phyloP scores from a whole-genome alignment of 139 green algal species.

The Coccomyxa sp. region DNA sequence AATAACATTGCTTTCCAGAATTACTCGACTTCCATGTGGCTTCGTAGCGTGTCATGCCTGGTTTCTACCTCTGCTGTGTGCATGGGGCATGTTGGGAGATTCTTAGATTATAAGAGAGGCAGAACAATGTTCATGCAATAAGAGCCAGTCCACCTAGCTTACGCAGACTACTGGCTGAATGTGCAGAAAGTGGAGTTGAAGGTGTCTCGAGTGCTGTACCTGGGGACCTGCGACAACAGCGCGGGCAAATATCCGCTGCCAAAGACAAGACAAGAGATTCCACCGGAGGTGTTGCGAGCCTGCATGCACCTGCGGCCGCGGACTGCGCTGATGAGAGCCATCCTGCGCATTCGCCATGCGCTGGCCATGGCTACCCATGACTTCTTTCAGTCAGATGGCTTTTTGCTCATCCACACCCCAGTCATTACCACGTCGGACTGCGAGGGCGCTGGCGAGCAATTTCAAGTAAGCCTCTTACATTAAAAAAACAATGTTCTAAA shows the following conservation, averaged over 20 bases:
- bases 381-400: conserved; percentile 86
- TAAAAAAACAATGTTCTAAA: too few species aligned
- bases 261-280: conserved; percentile 93
- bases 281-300: conserved; percentile 74
- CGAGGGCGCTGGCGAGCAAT: conserved; percentile 99
- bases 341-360: conserved; percentile 92
- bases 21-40: too few species aligned
- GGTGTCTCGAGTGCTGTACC: conserved; percentile 65
- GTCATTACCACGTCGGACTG: conserved; percentile 93
- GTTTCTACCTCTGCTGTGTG: too few species aligned
- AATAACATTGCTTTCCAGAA: too few species aligned
- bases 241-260: conserved; percentile 86
- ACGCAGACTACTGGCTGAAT: too few species aligned
- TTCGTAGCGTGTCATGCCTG: too few species aligned
- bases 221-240: conserved; percentile 75
- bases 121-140: too few species aligned
- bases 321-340: conserved; percentile 93
- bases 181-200: conserved; percentile 83
- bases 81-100: too few species aligned
- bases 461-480: conserved; percentile 91
- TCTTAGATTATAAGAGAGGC: too few species aligned
- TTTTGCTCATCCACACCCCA: conserved; percentile 97
- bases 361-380: conserved; percentile 91
- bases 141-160: too few species aligned
- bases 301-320: conserved; percentile 86